phyloP scores from a whole-genome alignment of 2,329 filamentous ascomycete species.

The Aureobasidium sp. region DNA sequence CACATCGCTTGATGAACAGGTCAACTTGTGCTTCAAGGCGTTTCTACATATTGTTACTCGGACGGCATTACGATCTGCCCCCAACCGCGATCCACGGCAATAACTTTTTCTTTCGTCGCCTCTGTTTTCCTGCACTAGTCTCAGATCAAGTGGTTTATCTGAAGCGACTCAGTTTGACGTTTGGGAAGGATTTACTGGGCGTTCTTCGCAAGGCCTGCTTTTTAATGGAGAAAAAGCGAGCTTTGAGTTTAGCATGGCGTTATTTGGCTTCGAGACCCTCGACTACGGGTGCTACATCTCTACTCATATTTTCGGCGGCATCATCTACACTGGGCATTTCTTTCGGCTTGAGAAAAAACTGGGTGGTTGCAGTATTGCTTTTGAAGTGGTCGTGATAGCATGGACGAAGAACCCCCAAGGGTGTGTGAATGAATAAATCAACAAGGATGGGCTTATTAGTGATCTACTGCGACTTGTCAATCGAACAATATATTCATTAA shows the following conservation, averaged over 20 bases:
- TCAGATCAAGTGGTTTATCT: constrained; percentile 6
- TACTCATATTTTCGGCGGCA: constrained; percentile 9
- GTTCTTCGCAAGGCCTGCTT: constrained; percentile 7
- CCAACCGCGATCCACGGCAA: constrained; percentile 7
- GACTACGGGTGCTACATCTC: constrained; percentile 1
- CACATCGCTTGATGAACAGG: not conserved
- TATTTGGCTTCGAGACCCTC: constrained; percentile 3
- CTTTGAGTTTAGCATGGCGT: constrained; percentile 15
- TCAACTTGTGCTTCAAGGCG: not conserved
- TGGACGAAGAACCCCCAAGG: constrained; percentile 5
- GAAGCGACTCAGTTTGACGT: not conserved
- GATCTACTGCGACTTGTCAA: not conserved
- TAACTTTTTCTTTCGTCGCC: not conserved
- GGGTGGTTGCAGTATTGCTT: constrained; percentile 1
- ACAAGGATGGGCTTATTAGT: not conserved
- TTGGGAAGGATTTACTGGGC: constrained; percentile 9
- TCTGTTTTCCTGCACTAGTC: not conserved
- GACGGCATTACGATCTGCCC: constrained; percentile 1
- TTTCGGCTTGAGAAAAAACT: constrained; percentile 7
- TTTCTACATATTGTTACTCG: constrained; percentile 9
- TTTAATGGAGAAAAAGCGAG: constrained; percentile 2
- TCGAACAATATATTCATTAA: not conserved
- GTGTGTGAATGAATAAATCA: not conserved
- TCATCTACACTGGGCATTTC: not conserved
- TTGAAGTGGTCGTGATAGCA: not conserved